phyloP scores from a whole-genome alignment of 768 basidiomycete species.

The Grammothele lineata region DNA sequence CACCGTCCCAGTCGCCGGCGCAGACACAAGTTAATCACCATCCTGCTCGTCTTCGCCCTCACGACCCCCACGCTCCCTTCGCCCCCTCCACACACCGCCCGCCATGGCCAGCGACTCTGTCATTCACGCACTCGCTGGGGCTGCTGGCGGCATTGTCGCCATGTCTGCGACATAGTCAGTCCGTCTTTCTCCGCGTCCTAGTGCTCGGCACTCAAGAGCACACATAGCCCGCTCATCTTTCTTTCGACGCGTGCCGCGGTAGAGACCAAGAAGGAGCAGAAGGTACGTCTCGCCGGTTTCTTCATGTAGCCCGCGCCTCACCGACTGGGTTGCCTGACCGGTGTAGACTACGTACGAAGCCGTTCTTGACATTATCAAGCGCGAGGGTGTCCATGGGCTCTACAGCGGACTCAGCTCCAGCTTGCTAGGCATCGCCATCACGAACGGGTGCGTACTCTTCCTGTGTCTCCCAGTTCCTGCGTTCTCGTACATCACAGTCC shows the following conservation, averaged over 20 bases:
- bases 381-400: constrained; percentile 79
- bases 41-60: background rate
- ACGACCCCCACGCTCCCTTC: background rate
- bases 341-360: constrained; percentile 60
- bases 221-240: constrained; percentile 78
- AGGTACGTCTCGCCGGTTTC: constrained; percentile 41
- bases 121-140: constrained; percentile 86
- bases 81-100: too few species aligned
- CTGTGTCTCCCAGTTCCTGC: background rate
- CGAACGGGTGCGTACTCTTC: constrained; percentile 65
- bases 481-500: too few species aligned
- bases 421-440: constrained; percentile 86
- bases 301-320: constrained; percentile 1
- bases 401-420: constrained; percentile 87
- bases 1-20: background rate
- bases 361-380: constrained; percentile 70
- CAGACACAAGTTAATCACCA: background rate
- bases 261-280: constrained; percentile 72
- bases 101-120: constrained; percentile 51
- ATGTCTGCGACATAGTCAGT: constrained; percentile 89
- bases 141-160: constrained; percentile 83
- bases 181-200: too few species aligned
- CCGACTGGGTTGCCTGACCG: too few species aligned
- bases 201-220: background rate
- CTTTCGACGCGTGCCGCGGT: constrained; percentile 93